Evolutionary conservation across 805 yeast genomes (phyloP), one percentile per base, ranked within the genome.

Genomic region (Saturnispora hagleri): DNA sequence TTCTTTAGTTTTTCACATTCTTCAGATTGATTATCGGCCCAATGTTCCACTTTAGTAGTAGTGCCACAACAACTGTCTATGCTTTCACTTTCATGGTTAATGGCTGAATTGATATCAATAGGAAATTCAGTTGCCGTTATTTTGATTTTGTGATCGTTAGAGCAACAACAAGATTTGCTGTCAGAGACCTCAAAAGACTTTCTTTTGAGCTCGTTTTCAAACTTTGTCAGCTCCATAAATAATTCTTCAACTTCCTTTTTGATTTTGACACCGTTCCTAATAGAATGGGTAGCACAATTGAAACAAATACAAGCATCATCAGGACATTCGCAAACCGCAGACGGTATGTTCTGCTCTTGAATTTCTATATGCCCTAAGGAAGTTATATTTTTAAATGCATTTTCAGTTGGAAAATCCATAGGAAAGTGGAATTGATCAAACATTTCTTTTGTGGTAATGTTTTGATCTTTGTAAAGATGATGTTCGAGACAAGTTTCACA

Each of bases 201-300:
- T 41, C 44, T 22, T n/a, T 41, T 41, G 13, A 22, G 10, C 3
- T 26, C 13, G 12, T 41, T 41, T 41, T 41, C 44, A 22, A 41
- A n/a, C 9, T 22, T 24, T 9, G 27, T 17, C 13, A 36, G 38
- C 26, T 46, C 43, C 18, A 12, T 17, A n/a, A 36, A 31, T n/a
- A 47, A 17, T 20, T 47, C 17, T 26, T 38, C 31, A 3, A 46
- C 22, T n/a, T 31, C 31, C 9, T 13, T 28, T 26, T 28, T 33
- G 7, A 47, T 33, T 26, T 69, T 54, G 3, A 67, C 49, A 9
- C 71, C 72, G 42, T 63, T 54, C 1, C 56, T 56, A 5, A 68
- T 67, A 2, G 69, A 69, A 54, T 69, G 72, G 8, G 55, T 35
- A 13, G 59, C 66, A 59, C 72, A 69, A 46, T 66, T 62, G 43